Evolutionary conservation across 208 protist genomes (phyloP).

Genomic region (Trypanosoma caninum): DNA sequence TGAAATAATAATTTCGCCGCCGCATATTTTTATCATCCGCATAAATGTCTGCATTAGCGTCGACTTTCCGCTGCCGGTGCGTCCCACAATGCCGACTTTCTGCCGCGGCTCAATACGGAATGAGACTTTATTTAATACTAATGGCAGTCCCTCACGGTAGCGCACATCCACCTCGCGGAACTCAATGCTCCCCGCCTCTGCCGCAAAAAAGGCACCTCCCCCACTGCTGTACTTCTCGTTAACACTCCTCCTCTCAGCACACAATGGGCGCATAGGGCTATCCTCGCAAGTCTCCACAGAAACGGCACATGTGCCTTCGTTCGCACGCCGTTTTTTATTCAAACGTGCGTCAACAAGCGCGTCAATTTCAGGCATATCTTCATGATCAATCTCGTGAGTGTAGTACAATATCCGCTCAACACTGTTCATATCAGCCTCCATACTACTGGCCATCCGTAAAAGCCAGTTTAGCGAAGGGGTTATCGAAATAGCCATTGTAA

Average conservation of each 20-base stretch:
- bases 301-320: conserved; percentile 13
- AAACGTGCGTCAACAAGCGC: conserved; percentile 21
- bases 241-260: background rate
- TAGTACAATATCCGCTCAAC: conserved; percentile 71
- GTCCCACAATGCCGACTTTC: conserved; percentile 84
- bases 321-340: background rate
- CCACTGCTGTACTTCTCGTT: background rate
- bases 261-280: too few species aligned
- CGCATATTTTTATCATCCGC: conserved; percentile 60
- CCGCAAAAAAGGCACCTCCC: background rate
- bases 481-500: conserved; percentile 36
- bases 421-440: conserved; percentile 78
- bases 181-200: conserved; percentile 31
- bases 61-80: conserved; percentile 86
- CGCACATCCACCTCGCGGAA: conserved; percentile 67
- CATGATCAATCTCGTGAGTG: conserved; percentile 35
- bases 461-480: conserved; percentile 37
- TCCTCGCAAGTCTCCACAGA: conserved; percentile 13
- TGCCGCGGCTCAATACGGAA: conserved; percentile 53
- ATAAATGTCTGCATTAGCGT: conserved; percentile 75
- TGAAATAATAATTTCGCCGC: conserved; percentile 46
- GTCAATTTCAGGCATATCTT: conserved; percentile 36
- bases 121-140: conserved; percentile 59
- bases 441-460: conserved; percentile 15
- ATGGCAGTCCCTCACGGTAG: conserved; percentile 60